Base-by-base conservation (phyloP, 192 early-diverging fungal genomes). In the Coemansia asiatica region DNA sequence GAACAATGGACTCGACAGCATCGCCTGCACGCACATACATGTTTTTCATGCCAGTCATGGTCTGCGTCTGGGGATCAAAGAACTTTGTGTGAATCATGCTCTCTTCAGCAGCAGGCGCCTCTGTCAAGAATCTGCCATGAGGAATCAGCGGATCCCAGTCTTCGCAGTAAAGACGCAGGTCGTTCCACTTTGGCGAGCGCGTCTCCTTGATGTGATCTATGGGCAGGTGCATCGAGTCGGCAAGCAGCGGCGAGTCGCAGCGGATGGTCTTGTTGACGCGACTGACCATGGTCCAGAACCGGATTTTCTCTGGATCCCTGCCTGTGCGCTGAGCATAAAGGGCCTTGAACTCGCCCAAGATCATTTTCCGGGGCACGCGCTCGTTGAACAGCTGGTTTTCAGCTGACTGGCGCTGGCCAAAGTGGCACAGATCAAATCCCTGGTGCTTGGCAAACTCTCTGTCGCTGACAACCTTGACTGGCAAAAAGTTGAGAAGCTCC, bases 181-280 rank as follows among this genome's bases (percentile, higher is more conserved):
- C 67, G 19, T 72, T 7, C 67, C 85, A 68, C 63, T 71, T 64
- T 57, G 40, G 61, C 31, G 60, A 71, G 29, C 69, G 66, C 56
- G 13, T 63, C 29, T 83, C 67, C 55, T 71, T 56, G 26, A 83
- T 47, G 63, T 79, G 64, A 23, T 63, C 69, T 19, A 83, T 64
- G 10, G 74, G 76, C 69, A 68, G 55, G 18, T 33, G 55, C 22
- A 62, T 40, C 19, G 63, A 36, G 9, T 58, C 67, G 8, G 25
- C 66, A 16, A 79, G 44, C 29, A 75, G 60, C 18, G 90, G 87
- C n/a, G 73, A 46, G 65, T 97, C 95, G 9, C 91, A 90, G 38
- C 97, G 86, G 22, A 92, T 67, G 4, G 97, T 98, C 72, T 90
- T 89, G 83, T 99, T 99, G 72, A 95, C 89, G 5, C 97, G 88